These are phyloP conservation scores for Huiozyma sinensis DNA, from an alignment of 805 yeast genomes.

Conservation along the genomic window DNA sequence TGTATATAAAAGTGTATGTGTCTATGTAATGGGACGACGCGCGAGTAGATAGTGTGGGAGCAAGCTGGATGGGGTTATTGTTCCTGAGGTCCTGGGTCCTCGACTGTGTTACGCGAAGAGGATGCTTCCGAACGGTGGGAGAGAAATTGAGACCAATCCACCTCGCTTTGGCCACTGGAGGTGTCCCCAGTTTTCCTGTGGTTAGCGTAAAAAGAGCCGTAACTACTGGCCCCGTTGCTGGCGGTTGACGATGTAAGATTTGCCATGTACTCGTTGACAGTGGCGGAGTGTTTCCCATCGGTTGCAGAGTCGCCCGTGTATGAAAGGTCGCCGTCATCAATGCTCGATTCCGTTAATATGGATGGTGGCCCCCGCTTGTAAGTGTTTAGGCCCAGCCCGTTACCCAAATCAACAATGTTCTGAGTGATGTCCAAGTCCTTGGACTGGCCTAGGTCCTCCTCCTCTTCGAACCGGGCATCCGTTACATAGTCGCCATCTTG, in stretches of 20 bases:
- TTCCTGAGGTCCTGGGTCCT: background rate
- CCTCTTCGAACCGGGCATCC: background rate
- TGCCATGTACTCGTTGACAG: constrained; percentile 19
- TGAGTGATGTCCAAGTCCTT: background rate
- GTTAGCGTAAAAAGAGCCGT: constrained; percentile 1
- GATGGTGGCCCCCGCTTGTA: constrained; percentile 33
- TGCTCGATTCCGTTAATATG: constrained; percentile 27
- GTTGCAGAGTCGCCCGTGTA: background rate
- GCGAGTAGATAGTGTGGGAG: too few species aligned
- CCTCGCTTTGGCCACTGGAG: constrained; percentile 1
- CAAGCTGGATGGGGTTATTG: background rate
- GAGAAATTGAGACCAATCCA: constrained; percentile 3
- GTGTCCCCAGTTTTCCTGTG: background rate
- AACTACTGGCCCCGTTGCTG: background rate
- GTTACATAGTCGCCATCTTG: background rate
- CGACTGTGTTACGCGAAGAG: too few species aligned
- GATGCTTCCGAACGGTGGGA: background rate
- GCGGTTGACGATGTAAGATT: constrained; percentile 12
- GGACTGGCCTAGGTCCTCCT: background rate
- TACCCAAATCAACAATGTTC: constrained; percentile 25
- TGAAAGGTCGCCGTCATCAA: constrained; percentile 10
- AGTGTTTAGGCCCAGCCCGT: constrained; percentile 28
- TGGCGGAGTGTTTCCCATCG: constrained; percentile 5
- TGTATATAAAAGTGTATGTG: background rate
- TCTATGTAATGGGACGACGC: background rate